phyloP scores from a whole-genome alignment of 352 stramenopile species.

The Phytopythium mirpurense region DNA sequence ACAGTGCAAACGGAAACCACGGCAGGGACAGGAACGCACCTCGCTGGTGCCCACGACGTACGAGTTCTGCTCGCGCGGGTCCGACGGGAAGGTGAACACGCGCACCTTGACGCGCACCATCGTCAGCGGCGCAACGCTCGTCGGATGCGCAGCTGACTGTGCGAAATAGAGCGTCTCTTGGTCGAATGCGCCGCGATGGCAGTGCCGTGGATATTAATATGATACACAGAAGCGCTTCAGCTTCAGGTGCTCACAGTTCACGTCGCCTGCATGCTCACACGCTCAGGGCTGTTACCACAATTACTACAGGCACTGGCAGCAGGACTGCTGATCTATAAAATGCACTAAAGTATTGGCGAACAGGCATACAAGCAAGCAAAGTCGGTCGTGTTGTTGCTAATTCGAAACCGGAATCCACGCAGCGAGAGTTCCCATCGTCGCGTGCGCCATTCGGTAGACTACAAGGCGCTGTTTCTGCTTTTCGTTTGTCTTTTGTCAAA shows the following conservation, averaged over 20 bases:
- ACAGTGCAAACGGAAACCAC: too few species aligned
- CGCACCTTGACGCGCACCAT: slow-evolving; percentile 66
- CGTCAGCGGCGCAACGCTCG: not conserved
- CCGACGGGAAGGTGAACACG: slow-evolving; percentile 73
- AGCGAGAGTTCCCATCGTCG: slow-evolving; percentile 6
- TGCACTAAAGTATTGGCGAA: too few species aligned
- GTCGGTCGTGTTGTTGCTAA: slow-evolving; percentile 4
- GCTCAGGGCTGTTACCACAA: too few species aligned
- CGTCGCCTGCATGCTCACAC: too few species aligned
- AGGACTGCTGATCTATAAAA: too few species aligned
- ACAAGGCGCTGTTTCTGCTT: slow-evolving; percentile 2
- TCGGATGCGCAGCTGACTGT: not conserved
- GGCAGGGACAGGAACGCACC: too few species aligned
- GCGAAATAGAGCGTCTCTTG: too few species aligned
- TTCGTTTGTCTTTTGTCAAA: not conserved
- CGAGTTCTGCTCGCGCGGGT: slow-evolving; percentile 64
- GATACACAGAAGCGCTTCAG: too few species aligned
- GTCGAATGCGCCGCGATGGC: too few species aligned
- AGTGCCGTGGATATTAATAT: too few species aligned
- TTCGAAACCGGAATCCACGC: not conserved
- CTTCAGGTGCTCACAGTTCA: too few species aligned
- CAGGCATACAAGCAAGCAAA: slow-evolving; percentile 5
- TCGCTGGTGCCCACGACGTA: slow-evolving; percentile 70
- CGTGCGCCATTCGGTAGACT: slow-evolving; percentile 7
- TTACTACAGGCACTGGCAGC: too few species aligned